Percentiles rank a stretch among this genome's conserved stretches.
These are phyloP conservation scores for Aspergillus glaucus DNA, from an alignment of 2,329 filamentous ascomycete species.

Conservation along the genomic window DNA sequence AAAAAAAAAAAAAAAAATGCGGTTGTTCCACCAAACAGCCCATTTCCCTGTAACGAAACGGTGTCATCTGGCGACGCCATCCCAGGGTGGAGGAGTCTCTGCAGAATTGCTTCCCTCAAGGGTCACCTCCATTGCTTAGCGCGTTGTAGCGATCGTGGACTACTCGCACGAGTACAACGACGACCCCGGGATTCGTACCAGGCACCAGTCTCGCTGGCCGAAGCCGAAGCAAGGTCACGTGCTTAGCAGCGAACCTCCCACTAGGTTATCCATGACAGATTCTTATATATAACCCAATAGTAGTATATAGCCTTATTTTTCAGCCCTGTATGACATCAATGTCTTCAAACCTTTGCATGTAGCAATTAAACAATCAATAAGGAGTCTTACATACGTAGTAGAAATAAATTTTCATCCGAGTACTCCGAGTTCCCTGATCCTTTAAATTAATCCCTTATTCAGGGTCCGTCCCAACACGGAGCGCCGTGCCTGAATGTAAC, in stretches of 20 bases:
- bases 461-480: too few species aligned
- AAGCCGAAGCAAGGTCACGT: conserved; percentile 31
- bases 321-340: too few species aligned
- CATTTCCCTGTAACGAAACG: conserved; percentile 33
- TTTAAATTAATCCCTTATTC: too few species aligned
- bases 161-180: conserved; percentile 50
- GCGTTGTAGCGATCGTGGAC: conserved; percentile 48
- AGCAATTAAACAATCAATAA: too few species aligned
- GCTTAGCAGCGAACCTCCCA: conserved; percentile 33
- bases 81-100: conserved; percentile 50
- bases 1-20: conserved; percentile 22
- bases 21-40: conserved; percentile 33
- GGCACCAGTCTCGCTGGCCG: conserved; percentile 42
- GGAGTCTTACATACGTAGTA: too few species aligned
- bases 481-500: too few species aligned
- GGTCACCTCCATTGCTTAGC: conserved; percentile 49
- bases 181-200: conserved; percentile 51
- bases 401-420: too few species aligned
- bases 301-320: background rate
- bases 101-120: conserved; percentile 57
- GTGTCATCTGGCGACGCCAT: conserved; percentile 51
- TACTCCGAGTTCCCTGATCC: too few species aligned
- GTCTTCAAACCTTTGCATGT: too few species aligned
- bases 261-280: conserved; percentile 40
- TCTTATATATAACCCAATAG: background rate